phyloP scores from a whole-genome alignment of 805 yeast species.

The Brettanomyces custersianus region DNA sequence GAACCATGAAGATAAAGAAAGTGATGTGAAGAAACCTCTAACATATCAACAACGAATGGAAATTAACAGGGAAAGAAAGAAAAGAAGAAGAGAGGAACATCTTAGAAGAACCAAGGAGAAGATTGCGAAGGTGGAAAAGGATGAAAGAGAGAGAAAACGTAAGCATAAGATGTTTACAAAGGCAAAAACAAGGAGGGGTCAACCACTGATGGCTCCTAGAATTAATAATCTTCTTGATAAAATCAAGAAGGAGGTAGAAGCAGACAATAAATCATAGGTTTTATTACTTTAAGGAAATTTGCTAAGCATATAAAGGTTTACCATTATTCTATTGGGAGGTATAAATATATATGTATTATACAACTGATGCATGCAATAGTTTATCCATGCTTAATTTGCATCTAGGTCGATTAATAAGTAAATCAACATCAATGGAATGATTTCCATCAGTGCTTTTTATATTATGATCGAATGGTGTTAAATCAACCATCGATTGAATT shows the following conservation, averaged over 20 bases:
- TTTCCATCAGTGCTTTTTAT: too few relatives aligned
- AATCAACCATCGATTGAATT: too few relatives aligned
- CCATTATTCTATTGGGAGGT: too few relatives aligned
- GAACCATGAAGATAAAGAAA: slow-evolving; percentile 6
- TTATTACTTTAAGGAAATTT: too few relatives aligned
- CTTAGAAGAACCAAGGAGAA: slow-evolving; percentile 30
- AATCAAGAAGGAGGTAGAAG: slow-evolving; percentile 34
- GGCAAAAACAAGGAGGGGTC: slow-evolving; percentile 62
- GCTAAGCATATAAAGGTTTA: too few relatives aligned
- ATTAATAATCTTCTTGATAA: slow-evolving; percentile 71
- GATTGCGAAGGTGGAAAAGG: slow-evolving; percentile 24
- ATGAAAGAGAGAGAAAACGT: slow-evolving; percentile 34
- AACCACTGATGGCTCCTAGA: slow-evolving; percentile 87
- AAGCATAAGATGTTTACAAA: slow-evolving; percentile 35
- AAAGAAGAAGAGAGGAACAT: slow-evolving; percentile 30
- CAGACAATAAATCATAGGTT: background rate
- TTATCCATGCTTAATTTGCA: too few relatives aligned
- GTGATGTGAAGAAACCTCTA: slow-evolving; percentile 25
- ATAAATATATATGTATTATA: too few relatives aligned
- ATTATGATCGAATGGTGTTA: too few relatives aligned
- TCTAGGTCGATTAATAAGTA: too few relatives aligned
- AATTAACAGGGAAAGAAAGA: slow-evolving; percentile 38
- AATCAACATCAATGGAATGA: too few relatives aligned
- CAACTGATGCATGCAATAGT: too few relatives aligned
- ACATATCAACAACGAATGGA: slow-evolving; percentile 37